Percentiles rank a stretch among this genome's conserved stretches.
Evolutionary conservation across 495 filamentous ascomycete species (phyloP).

Genomic region (Trichoderma parareesei): DNA sequence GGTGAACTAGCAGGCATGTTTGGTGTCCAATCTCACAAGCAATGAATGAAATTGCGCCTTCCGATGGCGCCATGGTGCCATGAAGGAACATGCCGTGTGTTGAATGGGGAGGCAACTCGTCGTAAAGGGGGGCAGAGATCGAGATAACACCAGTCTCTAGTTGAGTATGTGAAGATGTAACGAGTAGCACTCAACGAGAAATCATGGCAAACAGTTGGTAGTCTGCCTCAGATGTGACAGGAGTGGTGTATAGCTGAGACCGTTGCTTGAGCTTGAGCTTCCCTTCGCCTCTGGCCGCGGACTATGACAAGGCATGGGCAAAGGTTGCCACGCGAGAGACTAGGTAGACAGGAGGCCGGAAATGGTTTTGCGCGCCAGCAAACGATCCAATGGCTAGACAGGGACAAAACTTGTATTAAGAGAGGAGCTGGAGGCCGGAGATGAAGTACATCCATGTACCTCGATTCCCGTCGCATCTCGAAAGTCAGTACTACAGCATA

Average conservation of each 20-base stretch:
- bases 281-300: not conserved
- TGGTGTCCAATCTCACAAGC: not conserved
- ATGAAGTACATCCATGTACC: not conserved
- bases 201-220: not conserved
- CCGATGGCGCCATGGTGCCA: slow-evolving; percentile 1
- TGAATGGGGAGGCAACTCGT: not conserved
- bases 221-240: not conserved
- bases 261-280: no score
- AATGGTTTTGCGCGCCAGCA: not conserved
- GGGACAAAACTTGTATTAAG: not conserved
- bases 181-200: not conserved
- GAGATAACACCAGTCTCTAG: not conserved
- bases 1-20: not conserved
- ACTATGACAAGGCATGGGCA: not conserved
- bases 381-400: not conserved
- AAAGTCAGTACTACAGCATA: no score
- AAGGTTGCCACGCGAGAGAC: not conserved
- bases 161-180: no score
- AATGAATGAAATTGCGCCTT: not conserved
- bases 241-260: not conserved
- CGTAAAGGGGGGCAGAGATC: not conserved
- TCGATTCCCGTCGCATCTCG: no score
- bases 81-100: not conserved
- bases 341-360: not conserved
- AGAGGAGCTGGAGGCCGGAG: not conserved